phyloP scores from a whole-genome alignment of 1,284 basidiomycete genomes.

The Malassezia nana region DNA sequence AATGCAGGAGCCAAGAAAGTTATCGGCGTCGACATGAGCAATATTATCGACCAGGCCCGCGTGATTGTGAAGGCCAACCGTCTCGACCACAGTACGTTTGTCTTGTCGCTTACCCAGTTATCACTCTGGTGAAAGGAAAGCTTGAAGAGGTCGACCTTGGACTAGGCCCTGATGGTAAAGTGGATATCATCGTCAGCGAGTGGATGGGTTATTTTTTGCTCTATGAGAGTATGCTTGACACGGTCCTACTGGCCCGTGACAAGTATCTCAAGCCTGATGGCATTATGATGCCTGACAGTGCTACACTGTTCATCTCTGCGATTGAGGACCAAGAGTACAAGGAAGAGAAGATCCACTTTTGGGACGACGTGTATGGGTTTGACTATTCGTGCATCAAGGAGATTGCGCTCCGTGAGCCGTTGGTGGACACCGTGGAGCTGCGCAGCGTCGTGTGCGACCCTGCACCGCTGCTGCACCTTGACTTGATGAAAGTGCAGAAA shows the following conservation, averaged over 20 bases:
- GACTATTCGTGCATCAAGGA: conserved; percentile 99
- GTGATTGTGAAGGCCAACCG: conserved; percentile 95
- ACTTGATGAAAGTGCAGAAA: conserved; percentile 83
- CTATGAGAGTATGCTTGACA: conserved; percentile 99
- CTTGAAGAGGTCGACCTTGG: conserved; percentile 69
- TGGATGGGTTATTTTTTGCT: conserved; percentile 78
- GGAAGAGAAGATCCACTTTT: conserved; percentile 90
- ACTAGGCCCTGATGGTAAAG: conserved; percentile 41
- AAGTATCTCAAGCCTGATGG: conserved; percentile 79
- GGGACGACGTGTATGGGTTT: conserved; percentile 99
- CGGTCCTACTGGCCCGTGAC: conserved; percentile 89
- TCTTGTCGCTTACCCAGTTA: conserved; percentile 44
- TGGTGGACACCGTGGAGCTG: conserved; percentile 79
- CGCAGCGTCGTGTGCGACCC: conserved; percentile 47
- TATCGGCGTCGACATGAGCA: conserved; percentile 85
- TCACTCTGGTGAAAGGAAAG: conserved; percentile 95
- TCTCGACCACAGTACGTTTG: conserved; percentile 62
- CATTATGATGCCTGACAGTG: conserved; percentile 90
- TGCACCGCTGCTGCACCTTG: conserved; percentile 54
- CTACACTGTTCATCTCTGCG: conserved; percentile 84
- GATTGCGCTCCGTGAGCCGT: conserved; percentile 86
- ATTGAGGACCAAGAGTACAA: conserved; percentile 99
- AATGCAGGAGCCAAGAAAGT: conserved; percentile 94
- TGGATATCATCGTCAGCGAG: conserved; percentile 97
- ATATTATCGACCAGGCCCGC: conserved; percentile 97